Evolutionary conservation across 202 grass and related monocot genomes (phyloP).

Genomic region (Hordeum pubiflorum): DNA sequence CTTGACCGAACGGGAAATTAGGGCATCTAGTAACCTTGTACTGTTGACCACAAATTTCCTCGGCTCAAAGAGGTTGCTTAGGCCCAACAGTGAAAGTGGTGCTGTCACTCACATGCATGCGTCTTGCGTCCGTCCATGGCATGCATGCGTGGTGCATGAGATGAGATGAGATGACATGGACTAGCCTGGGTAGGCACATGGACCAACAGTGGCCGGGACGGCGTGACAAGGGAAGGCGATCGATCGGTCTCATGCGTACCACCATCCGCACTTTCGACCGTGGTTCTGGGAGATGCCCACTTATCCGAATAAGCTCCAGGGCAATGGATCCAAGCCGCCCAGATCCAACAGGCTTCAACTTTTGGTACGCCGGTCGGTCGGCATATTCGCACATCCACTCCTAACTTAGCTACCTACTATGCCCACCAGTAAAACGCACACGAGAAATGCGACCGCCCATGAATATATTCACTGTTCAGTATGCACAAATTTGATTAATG

Average conservation of each 20-base stretch:
- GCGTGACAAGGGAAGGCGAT: constrained; percentile 9
- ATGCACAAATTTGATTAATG: too few species aligned
- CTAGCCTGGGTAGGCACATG: constrained; percentile 9
- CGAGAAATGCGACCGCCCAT: neutral
- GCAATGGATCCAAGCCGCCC: constrained; percentile 22
- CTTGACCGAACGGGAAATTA: neutral
- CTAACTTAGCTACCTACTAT: neutral
- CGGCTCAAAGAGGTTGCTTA: too few species aligned
- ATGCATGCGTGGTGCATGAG: neutral
- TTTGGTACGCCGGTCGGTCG: neutral
- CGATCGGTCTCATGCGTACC: neutral
- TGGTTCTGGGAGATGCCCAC: neutral
- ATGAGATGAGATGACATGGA: neutral
- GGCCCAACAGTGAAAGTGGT: neutral
- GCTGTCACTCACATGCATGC: neutral
- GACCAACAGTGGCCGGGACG: constrained; percentile 21
- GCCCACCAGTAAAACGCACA: neutral
- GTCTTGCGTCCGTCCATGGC: neutral
- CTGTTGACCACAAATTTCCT: too few species aligned
- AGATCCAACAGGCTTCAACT: neutral
- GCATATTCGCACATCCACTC: neutral
- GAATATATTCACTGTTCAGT: too few species aligned
- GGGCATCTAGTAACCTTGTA: too few species aligned
- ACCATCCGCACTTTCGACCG: neutral
- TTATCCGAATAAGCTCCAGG: constrained; percentile 24